phyloP scores from a whole-genome alignment of 2,329 filamentous ascomycete genomes.

The Teratosphaeria gauchensis region DNA sequence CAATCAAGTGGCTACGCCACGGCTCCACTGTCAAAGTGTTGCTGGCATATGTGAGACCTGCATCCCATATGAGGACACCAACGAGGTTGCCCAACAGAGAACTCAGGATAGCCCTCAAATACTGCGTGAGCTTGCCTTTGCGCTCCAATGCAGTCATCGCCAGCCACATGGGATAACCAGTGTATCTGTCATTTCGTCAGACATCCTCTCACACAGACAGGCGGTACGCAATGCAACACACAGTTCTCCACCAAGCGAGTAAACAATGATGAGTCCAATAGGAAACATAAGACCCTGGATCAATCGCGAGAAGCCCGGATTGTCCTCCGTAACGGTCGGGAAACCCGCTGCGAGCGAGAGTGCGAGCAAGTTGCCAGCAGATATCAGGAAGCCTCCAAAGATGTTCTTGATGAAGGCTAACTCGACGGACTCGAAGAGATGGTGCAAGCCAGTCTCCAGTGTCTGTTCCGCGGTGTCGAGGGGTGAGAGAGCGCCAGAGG shows the following conservation, averaged over 20 bases:
- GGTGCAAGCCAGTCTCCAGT: constrained; percentile 14
- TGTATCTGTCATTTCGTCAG: constrained; percentile 7
- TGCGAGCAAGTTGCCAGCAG: constrained; percentile 14
- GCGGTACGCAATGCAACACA: not conserved
- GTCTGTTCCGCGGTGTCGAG: constrained; percentile 14
- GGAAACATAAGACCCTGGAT: constrained; percentile 19
- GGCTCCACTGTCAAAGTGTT: constrained; percentile 13
- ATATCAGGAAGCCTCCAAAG: constrained; percentile 20
- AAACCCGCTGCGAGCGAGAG: constrained; percentile 14
- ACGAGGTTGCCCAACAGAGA: constrained; percentile 16
- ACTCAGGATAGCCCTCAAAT: constrained; percentile 8
- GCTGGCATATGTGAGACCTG: constrained; percentile 11
- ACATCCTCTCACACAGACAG: not conserved
- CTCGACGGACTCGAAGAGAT: constrained; percentile 13
- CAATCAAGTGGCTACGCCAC: constrained; percentile 12
- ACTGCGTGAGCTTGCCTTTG: constrained; percentile 11
- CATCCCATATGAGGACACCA: constrained; percentile 11
- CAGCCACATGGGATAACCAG: constrained; percentile 24
- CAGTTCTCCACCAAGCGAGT: constrained; percentile 20
- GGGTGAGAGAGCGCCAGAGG: constrained; percentile 11
- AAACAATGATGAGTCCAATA: constrained; percentile 19
- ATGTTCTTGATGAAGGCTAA: constrained; percentile 19
- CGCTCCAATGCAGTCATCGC: constrained; percentile 17
- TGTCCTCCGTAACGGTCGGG: constrained; percentile 8
- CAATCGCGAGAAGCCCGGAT: constrained; percentile 13